Conservation (phyloP, 2,329 filamentous ascomycete genomes). For the Monilinia fructicola region DNA sequence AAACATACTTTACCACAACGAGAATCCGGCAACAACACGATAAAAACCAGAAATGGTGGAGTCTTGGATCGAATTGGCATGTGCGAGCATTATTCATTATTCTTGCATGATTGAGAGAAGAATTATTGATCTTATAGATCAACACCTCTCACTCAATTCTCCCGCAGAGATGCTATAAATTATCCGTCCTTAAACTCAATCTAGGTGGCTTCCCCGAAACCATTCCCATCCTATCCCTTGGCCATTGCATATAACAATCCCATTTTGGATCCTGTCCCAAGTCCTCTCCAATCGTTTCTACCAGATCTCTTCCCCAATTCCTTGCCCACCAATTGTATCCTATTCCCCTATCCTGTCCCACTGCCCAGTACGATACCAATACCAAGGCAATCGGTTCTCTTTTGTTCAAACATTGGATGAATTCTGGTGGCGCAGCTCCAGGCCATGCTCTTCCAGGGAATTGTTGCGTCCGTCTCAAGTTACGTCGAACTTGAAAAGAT, state of each 20-base stretch:
- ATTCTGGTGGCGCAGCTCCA: background rate
- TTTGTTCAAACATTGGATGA: constrained; percentile 14
- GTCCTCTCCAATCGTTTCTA: background rate
- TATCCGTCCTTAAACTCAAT: background rate
- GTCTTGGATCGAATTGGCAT: too few relatives aligned
- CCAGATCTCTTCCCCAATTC: constrained; percentile 14
- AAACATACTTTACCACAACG: too few relatives aligned
- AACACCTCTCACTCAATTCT: background rate
- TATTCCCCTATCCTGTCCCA: constrained; percentile 17
- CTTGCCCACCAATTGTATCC: constrained; percentile 22
- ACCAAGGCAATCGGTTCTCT: constrained; percentile 19
- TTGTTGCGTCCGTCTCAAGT: constrained; percentile 11
- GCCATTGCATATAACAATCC: constrained; percentile 12
- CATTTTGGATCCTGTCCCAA: background rate
- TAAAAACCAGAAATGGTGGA: too few relatives aligned
- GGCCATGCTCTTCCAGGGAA: constrained; percentile 14
- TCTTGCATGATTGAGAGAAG: too few relatives aligned
- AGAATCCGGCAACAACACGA: too few relatives aligned
- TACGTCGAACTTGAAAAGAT: constrained; percentile 1
- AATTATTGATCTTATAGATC: too few relatives aligned
- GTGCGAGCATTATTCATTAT: too few relatives aligned
- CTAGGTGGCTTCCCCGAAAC: background rate
- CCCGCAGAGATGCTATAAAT: background rate
- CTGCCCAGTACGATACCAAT: constrained; percentile 14
- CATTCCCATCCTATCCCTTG: constrained; percentile 8